Percentiles rank a stretch among this genome's conserved stretches.
These are phyloP conservation scores for Trichoderma koningii DNA, from an alignment of 2,329 filamentous ascomycete species.

Conservation along the genomic window DNA sequence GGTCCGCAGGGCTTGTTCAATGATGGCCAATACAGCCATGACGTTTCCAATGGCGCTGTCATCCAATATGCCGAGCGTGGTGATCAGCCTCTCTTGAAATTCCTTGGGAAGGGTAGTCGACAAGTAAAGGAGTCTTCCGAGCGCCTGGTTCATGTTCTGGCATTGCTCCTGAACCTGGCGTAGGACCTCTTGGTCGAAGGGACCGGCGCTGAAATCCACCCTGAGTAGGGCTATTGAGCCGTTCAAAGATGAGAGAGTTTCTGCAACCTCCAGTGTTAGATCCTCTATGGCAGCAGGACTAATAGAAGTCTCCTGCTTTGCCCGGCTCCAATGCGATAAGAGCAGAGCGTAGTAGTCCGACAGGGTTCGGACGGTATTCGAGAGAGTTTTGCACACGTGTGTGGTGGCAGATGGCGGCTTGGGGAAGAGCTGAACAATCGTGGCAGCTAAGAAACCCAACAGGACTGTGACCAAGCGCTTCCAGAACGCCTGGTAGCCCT, in stretches of 20 bases:
- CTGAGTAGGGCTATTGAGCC: slow-evolving; percentile 36
- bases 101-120: slow-evolving; percentile 44
- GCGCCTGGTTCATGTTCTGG: slow-evolving; percentile 40
- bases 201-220: slow-evolving; percentile 37
- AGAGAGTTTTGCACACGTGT: slow-evolving; percentile 49
- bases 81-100: slow-evolving; percentile 45
- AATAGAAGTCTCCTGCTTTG: slow-evolving; percentile 37
- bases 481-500: slow-evolving; percentile 53
- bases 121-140: slow-evolving; percentile 38
- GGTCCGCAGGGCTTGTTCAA: slow-evolving; percentile 51
- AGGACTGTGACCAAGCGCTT: slow-evolving; percentile 48
- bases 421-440: slow-evolving; percentile 51
- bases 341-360: slow-evolving; percentile 54
- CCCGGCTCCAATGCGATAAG: slow-evolving; percentile 47
- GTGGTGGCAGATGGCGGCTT: slow-evolving; percentile 49
- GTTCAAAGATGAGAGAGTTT: slow-evolving; percentile 35
- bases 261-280: slow-evolving; percentile 37
- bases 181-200: slow-evolving; percentile 38
- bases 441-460: slow-evolving; percentile 47
- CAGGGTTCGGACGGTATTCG: slow-evolving; percentile 46
- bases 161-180: slow-evolving; percentile 37
- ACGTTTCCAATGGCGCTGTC: slow-evolving; percentile 50
- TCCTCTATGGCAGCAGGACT: slow-evolving; percentile 37
- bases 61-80: slow-evolving; percentile 44
- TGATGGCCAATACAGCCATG: slow-evolving; percentile 52